A percentile compares a stretch with the other conserved stretches of the same genome.
phyloP scores from a whole-genome alignment of 768 basidiomycete genomes.

The Leccinum subtestaceum region DNA sequence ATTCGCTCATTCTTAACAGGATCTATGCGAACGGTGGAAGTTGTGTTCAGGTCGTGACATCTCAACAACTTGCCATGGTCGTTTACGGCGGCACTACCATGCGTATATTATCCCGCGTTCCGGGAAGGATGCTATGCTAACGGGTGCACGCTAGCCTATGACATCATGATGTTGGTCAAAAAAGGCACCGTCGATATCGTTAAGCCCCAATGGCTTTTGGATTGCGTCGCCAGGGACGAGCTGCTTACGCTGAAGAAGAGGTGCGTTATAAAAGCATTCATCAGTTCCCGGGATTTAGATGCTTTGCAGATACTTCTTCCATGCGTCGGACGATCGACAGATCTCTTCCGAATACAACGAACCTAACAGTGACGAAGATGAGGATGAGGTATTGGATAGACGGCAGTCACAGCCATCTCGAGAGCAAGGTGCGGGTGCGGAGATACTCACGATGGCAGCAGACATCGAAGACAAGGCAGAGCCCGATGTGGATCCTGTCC shows the following conservation, averaged over 20 bases:
- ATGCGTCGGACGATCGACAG: slow-evolving; percentile 54
- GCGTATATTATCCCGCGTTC: slow-evolving; percentile 47
- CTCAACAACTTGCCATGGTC: slow-evolving; percentile 51
- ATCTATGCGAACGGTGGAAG: slow-evolving; percentile 70
- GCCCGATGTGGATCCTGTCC: slow-evolving; percentile 42
- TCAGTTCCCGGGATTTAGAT: not conserved
- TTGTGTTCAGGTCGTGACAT: slow-evolving; percentile 57
- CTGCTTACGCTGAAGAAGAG: slow-evolving; percentile 63
- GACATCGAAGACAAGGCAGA: slow-evolving; percentile 23
- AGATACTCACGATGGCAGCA: not conserved
- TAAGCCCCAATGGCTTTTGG: slow-evolving; percentile 77
- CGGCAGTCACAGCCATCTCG: slow-evolving; percentile 3
- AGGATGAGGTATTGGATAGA: not conserved
- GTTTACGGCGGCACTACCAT: slow-evolving; percentile 69
- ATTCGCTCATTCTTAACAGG: slow-evolving; percentile 36
- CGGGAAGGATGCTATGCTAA: not conserved
- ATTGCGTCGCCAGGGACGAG: slow-evolving; percentile 62
- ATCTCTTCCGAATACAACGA: slow-evolving; percentile 51
- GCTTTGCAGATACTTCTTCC: slow-evolving; percentile 68
- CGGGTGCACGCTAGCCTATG: slow-evolving; percentile 49
- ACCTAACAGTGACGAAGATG: slow-evolving; percentile 36
- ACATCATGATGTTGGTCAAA: slow-evolving; percentile 66
- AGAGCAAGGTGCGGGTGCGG: slow-evolving; percentile 17
- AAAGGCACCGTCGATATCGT: slow-evolving; percentile 72
- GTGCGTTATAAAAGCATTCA: slow-evolving; percentile 36